Percentiles rank a stretch among this genome's conserved stretches.
These are phyloP conservation scores for Yamadazyma laniorum DNA, from an alignment of 805 yeast species.

Conservation along the genomic window DNA sequence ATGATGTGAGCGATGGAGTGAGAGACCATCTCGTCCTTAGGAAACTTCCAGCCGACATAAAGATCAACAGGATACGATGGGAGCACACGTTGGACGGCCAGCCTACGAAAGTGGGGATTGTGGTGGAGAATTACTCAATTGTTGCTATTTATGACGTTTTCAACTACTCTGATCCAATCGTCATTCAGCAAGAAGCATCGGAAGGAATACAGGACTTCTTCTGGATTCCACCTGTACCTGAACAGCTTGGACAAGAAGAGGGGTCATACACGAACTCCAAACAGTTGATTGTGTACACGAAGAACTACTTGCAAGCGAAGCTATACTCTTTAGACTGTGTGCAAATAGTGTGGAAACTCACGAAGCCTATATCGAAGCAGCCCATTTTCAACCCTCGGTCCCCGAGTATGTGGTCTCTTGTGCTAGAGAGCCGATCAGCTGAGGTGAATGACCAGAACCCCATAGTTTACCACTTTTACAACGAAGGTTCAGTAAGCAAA, in stretches of 20 bases:
- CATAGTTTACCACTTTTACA: slow-evolving; percentile 28
- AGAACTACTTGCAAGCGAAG: slow-evolving; percentile 24
- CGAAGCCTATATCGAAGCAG: slow-evolving; percentile 27
- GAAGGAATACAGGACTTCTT: slow-evolving; percentile 31
- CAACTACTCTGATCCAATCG: slow-evolving; percentile 22
- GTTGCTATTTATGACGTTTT: slow-evolving; percentile 26
- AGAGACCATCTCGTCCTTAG: slow-evolving; percentile 1
- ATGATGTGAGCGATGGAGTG: slow-evolving; percentile 8
- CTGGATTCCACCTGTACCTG: slow-evolving; percentile 32
- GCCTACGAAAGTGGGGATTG: slow-evolving; percentile 32
- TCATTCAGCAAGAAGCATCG: slow-evolving; percentile 26
- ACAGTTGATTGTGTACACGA: slow-evolving; percentile 33
- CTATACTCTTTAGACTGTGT: slow-evolving; percentile 39
- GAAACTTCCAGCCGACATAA: neutral
- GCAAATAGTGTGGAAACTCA: slow-evolving; percentile 27
- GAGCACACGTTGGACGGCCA: slow-evolving; percentile 5
- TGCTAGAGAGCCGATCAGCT: slow-evolving; percentile 12
- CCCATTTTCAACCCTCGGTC: slow-evolving; percentile 12
- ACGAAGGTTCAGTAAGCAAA: slow-evolving; percentile 31
- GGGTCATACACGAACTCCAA: slow-evolving; percentile 34
- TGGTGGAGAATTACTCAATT: slow-evolving; percentile 18
- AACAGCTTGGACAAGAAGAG: slow-evolving; percentile 10
- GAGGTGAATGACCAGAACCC: slow-evolving; percentile 14
- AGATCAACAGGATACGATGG: slow-evolving; percentile 10
- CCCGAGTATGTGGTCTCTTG: slow-evolving; percentile 30